phyloP scores from a whole-genome alignment of 352 stramenopile species.

The Globisporangium abappressorium region DNA sequence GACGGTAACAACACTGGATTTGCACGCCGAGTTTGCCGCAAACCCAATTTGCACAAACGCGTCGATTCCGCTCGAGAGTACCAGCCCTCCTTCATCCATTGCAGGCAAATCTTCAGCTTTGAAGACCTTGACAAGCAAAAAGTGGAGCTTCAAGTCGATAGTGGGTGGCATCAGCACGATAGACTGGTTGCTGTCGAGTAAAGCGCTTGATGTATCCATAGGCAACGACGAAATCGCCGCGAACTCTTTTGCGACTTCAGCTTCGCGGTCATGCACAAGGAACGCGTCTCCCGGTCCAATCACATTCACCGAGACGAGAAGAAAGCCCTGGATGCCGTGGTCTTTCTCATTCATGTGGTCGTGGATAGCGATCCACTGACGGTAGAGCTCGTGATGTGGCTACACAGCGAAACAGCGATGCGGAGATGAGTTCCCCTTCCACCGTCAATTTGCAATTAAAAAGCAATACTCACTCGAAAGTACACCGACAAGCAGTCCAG shows the following conservation, averaged over 20 bases:
- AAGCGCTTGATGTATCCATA: slow-evolving; percentile 1
- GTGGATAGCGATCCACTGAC: slow-evolving; percentile 89
- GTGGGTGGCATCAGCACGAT: slow-evolving; percentile 71
- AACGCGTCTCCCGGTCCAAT: slow-evolving; percentile 68
- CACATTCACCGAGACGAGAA: slow-evolving; percentile 67
- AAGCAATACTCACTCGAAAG: slow-evolving; percentile 36
- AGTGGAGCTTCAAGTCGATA: slow-evolving; percentile 77
- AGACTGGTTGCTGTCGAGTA: slow-evolving; percentile 23
- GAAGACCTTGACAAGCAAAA: slow-evolving; percentile 75
- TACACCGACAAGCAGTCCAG: slow-evolving; percentile 80
- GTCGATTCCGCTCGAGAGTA: slow-evolving; percentile 72
- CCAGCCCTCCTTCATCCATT: slow-evolving; percentile 60
- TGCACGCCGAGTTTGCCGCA: slow-evolving; percentile 39
- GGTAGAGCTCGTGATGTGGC: slow-evolving; percentile 85
- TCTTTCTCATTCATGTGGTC: slow-evolving; percentile 85
- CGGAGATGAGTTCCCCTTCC: not conserved
- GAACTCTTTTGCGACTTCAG: slow-evolving; percentile 60
- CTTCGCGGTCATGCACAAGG: slow-evolving; percentile 64
- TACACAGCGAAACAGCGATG: slow-evolving; percentile 15
- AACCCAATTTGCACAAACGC: slow-evolving; percentile 79
- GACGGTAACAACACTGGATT: slow-evolving; percentile 55
- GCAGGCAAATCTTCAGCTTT: slow-evolving; percentile 77
- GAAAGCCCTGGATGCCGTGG: slow-evolving; percentile 78
- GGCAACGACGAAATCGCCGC: slow-evolving; percentile 7
- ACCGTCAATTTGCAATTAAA: not conserved